These are phyloP conservation scores for Wickerhamomyces sp. DNA, from an alignment of 1,139 yeast genomes.

Conservation along the genomic window DNA sequence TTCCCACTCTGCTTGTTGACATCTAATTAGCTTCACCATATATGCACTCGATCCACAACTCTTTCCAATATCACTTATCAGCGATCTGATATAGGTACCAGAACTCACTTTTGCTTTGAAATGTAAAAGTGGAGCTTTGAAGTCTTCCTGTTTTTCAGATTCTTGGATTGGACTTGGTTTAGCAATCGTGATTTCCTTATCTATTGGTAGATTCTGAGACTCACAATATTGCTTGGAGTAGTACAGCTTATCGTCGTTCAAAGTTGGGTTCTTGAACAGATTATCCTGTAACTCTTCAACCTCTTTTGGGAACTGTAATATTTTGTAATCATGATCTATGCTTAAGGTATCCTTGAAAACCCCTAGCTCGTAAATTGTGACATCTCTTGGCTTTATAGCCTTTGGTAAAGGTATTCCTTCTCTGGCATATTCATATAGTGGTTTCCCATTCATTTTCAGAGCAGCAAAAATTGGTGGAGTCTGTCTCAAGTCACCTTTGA, in stretches of 20 bases:
- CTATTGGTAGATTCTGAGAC: constrained; percentile 28
- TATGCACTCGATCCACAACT: constrained; percentile 79
- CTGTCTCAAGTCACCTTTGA: constrained; percentile 75
- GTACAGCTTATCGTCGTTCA: constrained; percentile 57
- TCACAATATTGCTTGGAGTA: constrained; percentile 52
- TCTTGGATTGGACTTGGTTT: constrained; percentile 30
- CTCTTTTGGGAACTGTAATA: constrained; percentile 38
- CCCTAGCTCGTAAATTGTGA: constrained; percentile 51
- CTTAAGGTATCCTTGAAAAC: constrained; percentile 51
- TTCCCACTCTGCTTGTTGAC: constrained; percentile 79
- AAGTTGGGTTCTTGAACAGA: constrained; percentile 51
- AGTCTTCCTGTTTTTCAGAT: constrained; percentile 24
- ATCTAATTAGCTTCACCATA: constrained; percentile 79
- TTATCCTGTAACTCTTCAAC: constrained; percentile 39
- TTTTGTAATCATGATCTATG: constrained; percentile 50
- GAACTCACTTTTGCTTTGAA: constrained; percentile 81
- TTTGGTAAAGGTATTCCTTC: constrained; percentile 81
- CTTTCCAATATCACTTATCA: constrained; percentile 84
- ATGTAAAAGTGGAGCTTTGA: constrained; percentile 61
- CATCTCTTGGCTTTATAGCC: constrained; percentile 71
- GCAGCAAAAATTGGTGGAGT: constrained; percentile 97
- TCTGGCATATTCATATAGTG: constrained; percentile 91
- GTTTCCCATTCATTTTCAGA: constrained; percentile 89
- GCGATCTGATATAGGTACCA: constrained; percentile 90
- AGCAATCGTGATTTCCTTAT: constrained; percentile 32